Conservation (phyloP, 2,329 filamentous ascomycete genomes). For the Aspergillus puulaauensis region DNA sequence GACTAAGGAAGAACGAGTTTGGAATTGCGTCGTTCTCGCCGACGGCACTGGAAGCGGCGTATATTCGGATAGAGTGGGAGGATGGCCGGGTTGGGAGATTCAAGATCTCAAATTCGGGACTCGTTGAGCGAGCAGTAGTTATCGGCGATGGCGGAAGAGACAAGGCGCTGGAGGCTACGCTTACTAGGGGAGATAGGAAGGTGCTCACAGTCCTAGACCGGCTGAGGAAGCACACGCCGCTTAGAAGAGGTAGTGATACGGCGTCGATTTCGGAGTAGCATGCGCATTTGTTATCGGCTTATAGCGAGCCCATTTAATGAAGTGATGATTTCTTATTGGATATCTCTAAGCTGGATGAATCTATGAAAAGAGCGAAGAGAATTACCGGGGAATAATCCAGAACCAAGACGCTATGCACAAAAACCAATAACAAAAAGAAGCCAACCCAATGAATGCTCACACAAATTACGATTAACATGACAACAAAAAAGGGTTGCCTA, state of each 20-base stretch:
- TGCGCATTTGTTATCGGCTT: not conserved
- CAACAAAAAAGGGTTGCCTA: constrained; percentile 5
- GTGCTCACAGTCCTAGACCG: constrained; percentile 36
- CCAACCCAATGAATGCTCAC: constrained; percentile 14
- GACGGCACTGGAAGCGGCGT: constrained; percentile 40
- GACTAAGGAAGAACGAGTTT: constrained; percentile 20
- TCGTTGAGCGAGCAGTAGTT: constrained; percentile 44
- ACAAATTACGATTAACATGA: constrained; percentile 2
- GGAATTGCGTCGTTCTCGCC: constrained; percentile 37
- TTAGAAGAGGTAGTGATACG: not conserved
- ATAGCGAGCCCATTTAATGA: not conserved
- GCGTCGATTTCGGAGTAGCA: not conserved
- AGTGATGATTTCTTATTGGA: not conserved
- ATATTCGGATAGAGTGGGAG: constrained; percentile 45
- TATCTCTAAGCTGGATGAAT: constrained; percentile 8
- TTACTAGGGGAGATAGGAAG: constrained; percentile 35
- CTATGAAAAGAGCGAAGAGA: constrained; percentile 17
- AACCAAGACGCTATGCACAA: constrained; percentile 25
- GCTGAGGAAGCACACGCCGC: constrained; percentile 18
- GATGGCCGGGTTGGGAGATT: constrained; percentile 46
- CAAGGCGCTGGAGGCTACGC: constrained; percentile 33
- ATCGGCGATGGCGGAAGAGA: constrained; percentile 42
- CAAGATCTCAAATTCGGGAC: constrained; percentile 41
- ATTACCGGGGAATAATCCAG: not conserved
- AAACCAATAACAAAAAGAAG: constrained; percentile 14